Percentiles rank a stretch among this genome's conserved stretches.
Evolutionary conservation across 23 red algal species (phyloP).

Genomic region (Gracilaria caudata): DNA sequence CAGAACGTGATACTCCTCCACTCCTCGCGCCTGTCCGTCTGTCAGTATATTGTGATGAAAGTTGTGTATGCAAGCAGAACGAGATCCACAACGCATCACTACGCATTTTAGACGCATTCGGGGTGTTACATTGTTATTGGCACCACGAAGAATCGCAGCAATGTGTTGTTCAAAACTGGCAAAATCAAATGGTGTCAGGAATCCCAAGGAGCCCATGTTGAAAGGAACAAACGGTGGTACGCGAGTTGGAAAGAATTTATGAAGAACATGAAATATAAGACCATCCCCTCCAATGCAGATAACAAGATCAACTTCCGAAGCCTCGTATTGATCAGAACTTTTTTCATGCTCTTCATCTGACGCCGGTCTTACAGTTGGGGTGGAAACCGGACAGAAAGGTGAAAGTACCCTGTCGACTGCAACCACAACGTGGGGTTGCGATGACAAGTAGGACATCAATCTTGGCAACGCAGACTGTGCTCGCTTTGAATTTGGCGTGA

Average conservation of each 20-base stretch:
- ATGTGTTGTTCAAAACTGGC: constrained; percentile 47
- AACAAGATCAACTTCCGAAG: constrained; percentile 51
- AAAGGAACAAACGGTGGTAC: constrained; percentile 88
- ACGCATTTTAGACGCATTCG: constrained; percentile 84
- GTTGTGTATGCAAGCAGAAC: constrained; percentile 28
- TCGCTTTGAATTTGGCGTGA: constrained; percentile 6
- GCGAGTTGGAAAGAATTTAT: constrained; percentile 64
- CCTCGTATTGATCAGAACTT: background rate
- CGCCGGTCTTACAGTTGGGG: background rate
- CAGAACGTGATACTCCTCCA: constrained; percentile 68
- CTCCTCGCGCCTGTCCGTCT: constrained; percentile 7
- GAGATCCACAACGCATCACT: constrained; percentile 27
- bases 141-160: constrained; percentile 42
- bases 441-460: constrained; percentile 9
- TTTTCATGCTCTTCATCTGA: background rate
- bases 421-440: constrained; percentile 17
- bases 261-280: constrained; percentile 83
- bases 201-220: constrained; percentile 87
- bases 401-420: background rate
- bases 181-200: constrained; percentile 87
- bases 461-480: constrained; percentile 9
- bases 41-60: constrained; percentile 22
- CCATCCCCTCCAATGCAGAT: constrained; percentile 95
- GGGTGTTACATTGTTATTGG: constrained; percentile 61
- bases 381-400: background rate